Base-by-base conservation (phyloP, 2,329 filamentous ascomycete genomes). In the Penicillium sclerotiorum region DNA sequence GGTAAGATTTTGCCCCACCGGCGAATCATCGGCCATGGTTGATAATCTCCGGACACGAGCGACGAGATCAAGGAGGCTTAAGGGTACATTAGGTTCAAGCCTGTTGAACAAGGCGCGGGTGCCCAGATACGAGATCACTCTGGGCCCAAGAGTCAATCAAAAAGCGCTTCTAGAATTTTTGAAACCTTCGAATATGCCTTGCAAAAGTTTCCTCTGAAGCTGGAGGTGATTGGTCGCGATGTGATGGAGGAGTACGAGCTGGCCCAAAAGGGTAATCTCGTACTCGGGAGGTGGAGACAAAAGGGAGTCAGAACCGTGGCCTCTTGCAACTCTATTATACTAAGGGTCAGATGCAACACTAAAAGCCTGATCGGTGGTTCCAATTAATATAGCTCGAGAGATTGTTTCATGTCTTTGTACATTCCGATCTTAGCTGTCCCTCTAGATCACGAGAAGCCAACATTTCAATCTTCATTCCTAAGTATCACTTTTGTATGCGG, bases 1-100 rank as follows among this genome's bases (percentile, higher is more conserved):
- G 25, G n/a, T n/a, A n/a, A 28, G 25, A 28, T 9, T 28, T 13
- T 28, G 9, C 13, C 25, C 25, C 35, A 39, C 15, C 32, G 42
- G 30, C 27, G 21, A 36, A 48, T 48, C 27, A 41, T 2, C 17
- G 17, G 8, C 33, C 32, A 32, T 25, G 40, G 23, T 37, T 33
- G 8, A 13, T 13, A 13, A 28, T 30, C 17, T 36, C 43, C 22
- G 37, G 51, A 53, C 50, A 53, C 53, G 53, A 54, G 53, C 9
- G 27, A n/a, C 33, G 30, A 7, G n/a, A n/a, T n/a, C n/a, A n/a
- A n/a, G n/a, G n/a, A n/a, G n/a, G n/a, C n/a, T 7, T 28, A 32
- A 32, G 28, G 28, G 11, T 12, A 6, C 28, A 32, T 22, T 5
- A 20, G 17, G n/a, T 32, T 17, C 18, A 44, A 44, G 30, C 27